Evolutionary conservation across 495 filamentous ascomycete species (phyloP).

Genomic region (Poronia punctata): DNA sequence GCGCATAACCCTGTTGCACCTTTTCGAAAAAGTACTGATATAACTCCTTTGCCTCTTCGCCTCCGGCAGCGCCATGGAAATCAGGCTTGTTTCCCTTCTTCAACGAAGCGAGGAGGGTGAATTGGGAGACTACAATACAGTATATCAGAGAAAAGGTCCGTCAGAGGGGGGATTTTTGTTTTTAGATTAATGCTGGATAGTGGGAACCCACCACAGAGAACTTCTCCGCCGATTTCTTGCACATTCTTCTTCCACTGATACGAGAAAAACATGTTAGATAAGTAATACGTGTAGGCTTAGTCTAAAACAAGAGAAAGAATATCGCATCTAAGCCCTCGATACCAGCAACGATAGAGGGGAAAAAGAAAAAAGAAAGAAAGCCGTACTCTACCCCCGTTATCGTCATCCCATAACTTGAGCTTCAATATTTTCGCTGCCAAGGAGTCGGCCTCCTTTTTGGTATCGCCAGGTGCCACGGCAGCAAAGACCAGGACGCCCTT

Average conservation of each 20-base stretch:
- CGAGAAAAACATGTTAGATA: conserved; percentile 14
- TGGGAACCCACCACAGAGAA: conserved; percentile 70
- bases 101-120: conserved; percentile 84
- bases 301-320: too few relatives aligned
- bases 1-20: conserved; percentile 62
- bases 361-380: conserved; percentile 1
- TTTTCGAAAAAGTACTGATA: conserved; percentile 79
- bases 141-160: background rate
- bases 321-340: conserved; percentile 1
- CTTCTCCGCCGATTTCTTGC: conserved; percentile 77
- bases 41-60: conserved; percentile 66
- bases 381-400: conserved; percentile 54
- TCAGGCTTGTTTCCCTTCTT: conserved; percentile 94
- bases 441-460: conserved; percentile 75
- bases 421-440: conserved; percentile 83
- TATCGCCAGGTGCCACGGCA: conserved; percentile 85
- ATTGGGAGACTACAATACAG: conserved; percentile 75
- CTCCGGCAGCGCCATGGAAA: conserved; percentile 82
- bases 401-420: conserved; percentile 82
- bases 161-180: background rate
- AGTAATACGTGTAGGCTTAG: too few relatives aligned
- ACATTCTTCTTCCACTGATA: conserved; percentile 81
- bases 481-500: conserved; percentile 88
- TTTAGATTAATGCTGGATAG: background rate
- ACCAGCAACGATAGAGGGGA: conserved; percentile 6